Evolutionary conservation across 1,284 basidiomycete species (phyloP).

Genomic region (Ustilago tritici): DNA sequence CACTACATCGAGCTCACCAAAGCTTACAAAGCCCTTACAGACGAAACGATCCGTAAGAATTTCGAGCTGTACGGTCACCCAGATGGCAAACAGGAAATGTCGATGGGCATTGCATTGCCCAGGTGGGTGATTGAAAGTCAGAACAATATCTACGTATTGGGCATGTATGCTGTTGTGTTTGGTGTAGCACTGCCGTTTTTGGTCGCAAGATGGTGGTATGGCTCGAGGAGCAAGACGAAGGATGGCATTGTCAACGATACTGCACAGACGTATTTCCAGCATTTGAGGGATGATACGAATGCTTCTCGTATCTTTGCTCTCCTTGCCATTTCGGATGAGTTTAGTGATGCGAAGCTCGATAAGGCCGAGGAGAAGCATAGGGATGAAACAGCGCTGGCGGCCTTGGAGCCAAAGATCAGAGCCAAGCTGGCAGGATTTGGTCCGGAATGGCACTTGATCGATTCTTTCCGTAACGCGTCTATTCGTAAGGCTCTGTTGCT

Average conservation of each 20-base stretch:
- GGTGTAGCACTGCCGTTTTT: slow-evolving; percentile 86
- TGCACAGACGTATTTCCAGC: slow-evolving; percentile 90
- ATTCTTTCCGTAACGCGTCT: slow-evolving; percentile 52
- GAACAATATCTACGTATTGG: slow-evolving; percentile 91
- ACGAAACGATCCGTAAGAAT: slow-evolving; percentile 92
- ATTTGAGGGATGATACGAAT: slow-evolving; percentile 82
- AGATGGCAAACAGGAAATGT: slow-evolving; percentile 93
- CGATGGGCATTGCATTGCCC: slow-evolving; percentile 95
- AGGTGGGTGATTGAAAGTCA: slow-evolving; percentile 92
- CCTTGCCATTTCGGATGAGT: slow-evolving; percentile 80
- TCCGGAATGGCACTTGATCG: slow-evolving; percentile 51
- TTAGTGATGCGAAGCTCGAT: slow-evolving; percentile 73
- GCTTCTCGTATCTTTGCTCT: slow-evolving; percentile 81
- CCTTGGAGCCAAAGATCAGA: slow-evolving; percentile 73
- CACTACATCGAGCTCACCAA: slow-evolving; percentile 95
- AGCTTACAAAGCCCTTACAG: slow-evolving; percentile 96
- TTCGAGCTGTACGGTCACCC: slow-evolving; percentile 92
- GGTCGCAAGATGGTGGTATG: slow-evolving; percentile 95
- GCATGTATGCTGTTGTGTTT: slow-evolving; percentile 86
- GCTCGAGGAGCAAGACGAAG: slow-evolving; percentile 88
- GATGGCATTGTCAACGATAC: slow-evolving; percentile 88
- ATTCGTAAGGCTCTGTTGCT: slow-evolving; percentile 71
- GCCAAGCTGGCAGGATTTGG: slow-evolving; percentile 28
- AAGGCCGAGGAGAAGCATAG: slow-evolving; percentile 48
- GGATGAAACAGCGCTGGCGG: slow-evolving; percentile 58